Conservation (phyloP, 495 filamentous ascomycete genomes). For the Xylaria nigripes region DNA sequence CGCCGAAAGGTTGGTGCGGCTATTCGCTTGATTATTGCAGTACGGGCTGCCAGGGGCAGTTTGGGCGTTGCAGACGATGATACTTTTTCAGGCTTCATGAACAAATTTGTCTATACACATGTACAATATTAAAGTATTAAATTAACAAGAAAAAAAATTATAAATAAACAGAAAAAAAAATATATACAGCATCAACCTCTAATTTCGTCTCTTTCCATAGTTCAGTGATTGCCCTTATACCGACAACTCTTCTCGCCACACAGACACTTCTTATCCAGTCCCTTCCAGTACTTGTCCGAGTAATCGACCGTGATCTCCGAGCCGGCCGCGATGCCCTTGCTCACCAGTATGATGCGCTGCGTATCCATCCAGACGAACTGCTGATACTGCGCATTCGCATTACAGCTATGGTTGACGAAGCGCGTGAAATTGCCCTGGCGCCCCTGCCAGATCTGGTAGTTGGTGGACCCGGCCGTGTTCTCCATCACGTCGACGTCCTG, state of each 20-base stretch:
- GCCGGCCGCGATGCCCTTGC: constrained; percentile 30
- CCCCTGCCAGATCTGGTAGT: constrained; percentile 32
- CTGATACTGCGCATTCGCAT: constrained; percentile 33
- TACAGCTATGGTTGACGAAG: constrained; percentile 37
- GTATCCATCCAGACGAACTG: constrained; percentile 34
- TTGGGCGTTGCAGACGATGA: background rate
- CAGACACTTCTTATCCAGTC: constrained; percentile 33
- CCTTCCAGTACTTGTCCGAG: constrained; percentile 35
- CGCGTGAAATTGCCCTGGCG: constrained; percentile 36
- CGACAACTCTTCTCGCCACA: constrained; percentile 33
- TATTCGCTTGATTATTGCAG: background rate
- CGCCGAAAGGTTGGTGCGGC: background rate
- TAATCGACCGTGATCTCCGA: constrained; percentile 39
- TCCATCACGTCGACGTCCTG: constrained; percentile 32
- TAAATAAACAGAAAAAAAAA: too few species aligned
- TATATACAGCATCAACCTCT: too few species aligned
- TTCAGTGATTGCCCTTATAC: constrained; percentile 13
- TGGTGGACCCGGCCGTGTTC: constrained; percentile 8
- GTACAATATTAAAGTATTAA: too few species aligned
- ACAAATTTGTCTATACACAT: too few species aligned
- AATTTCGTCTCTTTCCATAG: background rate
- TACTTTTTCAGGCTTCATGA: background rate
- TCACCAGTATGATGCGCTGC: constrained; percentile 36
- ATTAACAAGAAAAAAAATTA: too few species aligned
- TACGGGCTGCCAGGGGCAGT: background rate